Evolutionary conservation across 306 rosid species (phyloP).

Genomic region (Pterocarpus macrocarpus): DNA sequence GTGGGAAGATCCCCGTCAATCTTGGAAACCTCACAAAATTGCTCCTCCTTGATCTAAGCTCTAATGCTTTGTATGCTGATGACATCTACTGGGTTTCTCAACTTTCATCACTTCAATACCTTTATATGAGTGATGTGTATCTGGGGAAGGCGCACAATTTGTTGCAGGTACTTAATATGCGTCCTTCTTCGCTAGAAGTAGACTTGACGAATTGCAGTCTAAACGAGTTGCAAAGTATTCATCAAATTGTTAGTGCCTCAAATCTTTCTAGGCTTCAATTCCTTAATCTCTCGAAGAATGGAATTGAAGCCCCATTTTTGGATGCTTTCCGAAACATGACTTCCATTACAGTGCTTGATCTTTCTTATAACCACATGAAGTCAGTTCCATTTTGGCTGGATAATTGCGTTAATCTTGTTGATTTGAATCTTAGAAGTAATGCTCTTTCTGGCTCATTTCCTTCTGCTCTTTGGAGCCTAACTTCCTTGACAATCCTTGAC

Average conservation of each 20-base stretch:
- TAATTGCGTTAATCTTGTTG: not conserved
- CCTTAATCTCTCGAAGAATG: slow-evolving; percentile 9
- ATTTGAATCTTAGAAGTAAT: not conserved
- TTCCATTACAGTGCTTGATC: not conserved
- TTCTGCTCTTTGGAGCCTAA: slow-evolving; percentile 5
- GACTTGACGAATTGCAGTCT: slow-evolving; percentile 9
- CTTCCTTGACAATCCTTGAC: slow-evolving; percentile 10
- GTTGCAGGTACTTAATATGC: not conserved
- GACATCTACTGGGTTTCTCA: slow-evolving; percentile 45
- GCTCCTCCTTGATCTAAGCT: slow-evolving; percentile 35
- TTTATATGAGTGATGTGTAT: too few species aligned
- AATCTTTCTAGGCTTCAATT: slow-evolving; percentile 20
- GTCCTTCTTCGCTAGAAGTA: slow-evolving; percentile 2
- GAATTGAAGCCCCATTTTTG: not conserved
- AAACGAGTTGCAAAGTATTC: not conserved
- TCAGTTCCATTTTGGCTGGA: slow-evolving; percentile 42
- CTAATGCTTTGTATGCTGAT: not conserved
- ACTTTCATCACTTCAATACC: slow-evolving; percentile 4
- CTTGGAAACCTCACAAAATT: slow-evolving; percentile 44
- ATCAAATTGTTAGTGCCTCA: slow-evolving; percentile 22
- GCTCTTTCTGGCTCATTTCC: slow-evolving; percentile 29
- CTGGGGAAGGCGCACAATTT: not conserved
- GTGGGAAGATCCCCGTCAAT: slow-evolving; percentile 33
- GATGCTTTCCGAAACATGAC: slow-evolving; percentile 29
- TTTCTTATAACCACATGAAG: slow-evolving; percentile 23